Conservation (phyloP, 306 rosid species). For the Ammopiptanthus mongolicus region DNA sequence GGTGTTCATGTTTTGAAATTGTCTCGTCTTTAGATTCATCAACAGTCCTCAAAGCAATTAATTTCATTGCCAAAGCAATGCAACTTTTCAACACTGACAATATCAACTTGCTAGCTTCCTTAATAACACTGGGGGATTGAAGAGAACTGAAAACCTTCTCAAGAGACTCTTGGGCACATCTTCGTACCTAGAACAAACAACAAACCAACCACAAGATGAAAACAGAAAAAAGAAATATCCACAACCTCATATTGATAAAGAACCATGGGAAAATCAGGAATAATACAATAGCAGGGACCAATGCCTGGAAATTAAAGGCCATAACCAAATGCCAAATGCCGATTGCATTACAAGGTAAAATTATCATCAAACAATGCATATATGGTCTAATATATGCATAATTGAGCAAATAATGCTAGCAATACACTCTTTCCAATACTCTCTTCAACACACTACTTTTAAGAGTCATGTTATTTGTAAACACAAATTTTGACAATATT, state of each 20-base stretch:
- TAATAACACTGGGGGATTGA: constrained; percentile 37
- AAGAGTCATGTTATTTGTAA: too few relatives aligned
- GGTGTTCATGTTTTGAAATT: constrained; percentile 38
- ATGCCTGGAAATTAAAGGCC: neutral
- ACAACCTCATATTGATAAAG: neutral
- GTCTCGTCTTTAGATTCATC: constrained; percentile 36
- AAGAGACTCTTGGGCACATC: constrained; percentile 81
- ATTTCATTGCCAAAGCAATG: constrained; percentile 47
- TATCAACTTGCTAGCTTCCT: constrained; percentile 78
- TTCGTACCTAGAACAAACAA: constrained; percentile 56
- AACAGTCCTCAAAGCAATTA: constrained; percentile 25
- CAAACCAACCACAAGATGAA: neutral
- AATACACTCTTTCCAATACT: too few relatives aligned
- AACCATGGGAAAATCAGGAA: neutral
- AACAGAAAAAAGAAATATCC: neutral
- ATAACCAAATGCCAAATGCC: neutral
- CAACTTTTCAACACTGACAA: constrained; percentile 54
- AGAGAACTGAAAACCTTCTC: constrained; percentile 58
- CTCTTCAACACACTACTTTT: too few relatives aligned
- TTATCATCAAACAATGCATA: neutral
- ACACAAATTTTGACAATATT: too few relatives aligned
- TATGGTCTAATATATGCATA: neutral
- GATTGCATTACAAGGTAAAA: neutral
- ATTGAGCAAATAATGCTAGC: neutral
- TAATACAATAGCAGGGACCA: neutral